Evolutionary conservation across 768 basidiomycete genomes (phyloP), one percentile per base, ranked within the genome.

Genomic region (Calocybe cyanea): DNA sequence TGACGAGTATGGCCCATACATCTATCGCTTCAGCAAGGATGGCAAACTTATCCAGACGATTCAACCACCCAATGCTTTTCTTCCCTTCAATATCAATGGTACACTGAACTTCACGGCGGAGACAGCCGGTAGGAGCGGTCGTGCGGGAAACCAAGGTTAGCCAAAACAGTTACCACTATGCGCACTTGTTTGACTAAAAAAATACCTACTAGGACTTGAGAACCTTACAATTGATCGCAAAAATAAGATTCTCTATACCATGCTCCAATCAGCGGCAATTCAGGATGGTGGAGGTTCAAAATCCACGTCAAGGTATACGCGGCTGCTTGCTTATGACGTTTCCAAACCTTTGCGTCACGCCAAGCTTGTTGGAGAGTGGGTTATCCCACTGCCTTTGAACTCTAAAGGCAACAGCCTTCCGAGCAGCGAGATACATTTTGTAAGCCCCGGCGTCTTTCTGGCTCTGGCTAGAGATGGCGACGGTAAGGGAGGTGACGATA

Each of bases 1-100:
- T 53, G 84, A 85, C 56, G 83, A 85, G 63, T 85, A 85, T 51
- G 83, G 82, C 1, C 80, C 80, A 4, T 80, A 80, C 54, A 78
- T 85, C 51, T 81, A 85, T 59, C 71, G 67, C 11, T 77, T 77
- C 60, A 61, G 70, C 0, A 55, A 68, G 0, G 57, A 61, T 20
- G 81, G 81, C 0, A 54, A 69, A 1, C 63, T 85, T 5, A 58
- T 83, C 18, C 69, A 76, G 50, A 75, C 77, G 1, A 81, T 85
- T 33, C 69, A 77, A 54, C 81, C 82, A 0, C 80, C 80, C 0
- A 55, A 66, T 3, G 82, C 84, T 0, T 65, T 81, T 20, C 63
- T 83, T 1, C 84, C 85, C 0, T 48, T 61, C 1, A 63, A 69
- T 33, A 58, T 62, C 6, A 42, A 56, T 7, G 80, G 80, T 2